These are phyloP conservation scores for Boeremia lycopersici DNA, from an alignment of 2,329 filamentous ascomycete species.

Conservation along the genomic window DNA sequence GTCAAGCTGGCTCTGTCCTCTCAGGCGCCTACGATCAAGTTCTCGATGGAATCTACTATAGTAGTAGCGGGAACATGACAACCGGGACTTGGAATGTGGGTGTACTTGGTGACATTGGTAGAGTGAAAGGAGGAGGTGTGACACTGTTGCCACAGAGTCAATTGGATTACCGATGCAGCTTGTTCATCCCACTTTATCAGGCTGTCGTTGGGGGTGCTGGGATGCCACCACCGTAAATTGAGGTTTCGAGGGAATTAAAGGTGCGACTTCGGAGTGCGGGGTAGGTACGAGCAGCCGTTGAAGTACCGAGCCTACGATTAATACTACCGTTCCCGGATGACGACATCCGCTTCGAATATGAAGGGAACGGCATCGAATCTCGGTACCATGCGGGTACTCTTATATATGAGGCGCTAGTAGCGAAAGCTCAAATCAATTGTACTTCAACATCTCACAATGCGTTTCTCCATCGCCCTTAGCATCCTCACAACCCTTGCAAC, in stretches of 20 bases:
- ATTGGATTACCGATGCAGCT: slow-evolving; percentile 22
- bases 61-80: slow-evolving; percentile 7
- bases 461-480: slow-evolving; percentile 11
- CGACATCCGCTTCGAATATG: background rate
- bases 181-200: slow-evolving; percentile 24
- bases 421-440: background rate
- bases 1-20: slow-evolving; percentile 17
- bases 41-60: slow-evolving; percentile 10
- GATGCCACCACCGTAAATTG: slow-evolving; percentile 9
- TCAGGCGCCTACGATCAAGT: slow-evolving; percentile 20
- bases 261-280: slow-evolving; percentile 12
- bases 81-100: slow-evolving; percentile 24
- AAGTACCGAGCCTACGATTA: background rate
- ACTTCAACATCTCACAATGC: slow-evolving; percentile 13
- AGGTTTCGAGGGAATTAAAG: too few species aligned
- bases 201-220: slow-evolving; percentile 20
- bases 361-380: slow-evolving; percentile 1
- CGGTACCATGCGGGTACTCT: background rate
- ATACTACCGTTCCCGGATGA: slow-evolving; percentile 4
- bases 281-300: background rate
- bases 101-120: slow-evolving; percentile 25
- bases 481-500: slow-evolving; percentile 9
- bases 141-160: slow-evolving; percentile 23
- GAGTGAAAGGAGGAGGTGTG: slow-evolving; percentile 23
- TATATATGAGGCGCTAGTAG: slow-evolving; percentile 4